Base-by-base conservation (phyloP, 345 rosid genomes). In the Excoecaria cochinchinensis region DNA sequence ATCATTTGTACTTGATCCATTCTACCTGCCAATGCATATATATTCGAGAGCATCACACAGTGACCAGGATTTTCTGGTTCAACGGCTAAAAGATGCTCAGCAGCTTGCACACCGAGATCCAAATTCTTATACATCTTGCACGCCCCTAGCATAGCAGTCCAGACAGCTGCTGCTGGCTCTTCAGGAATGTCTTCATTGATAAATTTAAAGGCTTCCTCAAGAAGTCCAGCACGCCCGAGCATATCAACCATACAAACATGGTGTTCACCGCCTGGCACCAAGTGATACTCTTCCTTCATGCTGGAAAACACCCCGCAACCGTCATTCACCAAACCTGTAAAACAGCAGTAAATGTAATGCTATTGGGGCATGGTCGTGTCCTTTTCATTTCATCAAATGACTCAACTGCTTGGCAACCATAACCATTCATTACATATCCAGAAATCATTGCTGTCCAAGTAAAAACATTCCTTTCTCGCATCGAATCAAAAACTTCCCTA, bases 101-200 rank as follows among this genome's bases (percentile, higher is more conserved):
- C 97, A 15, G 89, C 89, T 57, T 83, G 70, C 9, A 88, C 89
- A 55, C 98, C 94, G 10, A 94, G 90, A 78, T 89, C 90, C 53
- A 84, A 85, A 79, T 87, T 83, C 85, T 87, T 92, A 67, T 94
- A 97, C 92, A 92, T 87, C 89, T 94, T 94, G 78, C 98, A 94
- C 63, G 98, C 96, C 75, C 98, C 98, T 39, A 94, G 96, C 92
- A 94, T 86, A 1, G 98, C 96, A 24, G 94, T 92, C 97, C 93
- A 90, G 58, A 94, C 85, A 24, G 98, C 96, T 3, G 94, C 91
- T 62, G 86, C 85, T 59, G 83, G 86, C 65, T 80, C 81, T 64
- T 72, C 58, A 58, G 84, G 87, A 74, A 85, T 80, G 51, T 73
- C 77, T 75, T 88, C 75, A 39, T 68, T 81, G 72, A 90, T 81